phyloP scores from a whole-genome alignment of 208 protist species.

The Willaertia magna region DNA sequence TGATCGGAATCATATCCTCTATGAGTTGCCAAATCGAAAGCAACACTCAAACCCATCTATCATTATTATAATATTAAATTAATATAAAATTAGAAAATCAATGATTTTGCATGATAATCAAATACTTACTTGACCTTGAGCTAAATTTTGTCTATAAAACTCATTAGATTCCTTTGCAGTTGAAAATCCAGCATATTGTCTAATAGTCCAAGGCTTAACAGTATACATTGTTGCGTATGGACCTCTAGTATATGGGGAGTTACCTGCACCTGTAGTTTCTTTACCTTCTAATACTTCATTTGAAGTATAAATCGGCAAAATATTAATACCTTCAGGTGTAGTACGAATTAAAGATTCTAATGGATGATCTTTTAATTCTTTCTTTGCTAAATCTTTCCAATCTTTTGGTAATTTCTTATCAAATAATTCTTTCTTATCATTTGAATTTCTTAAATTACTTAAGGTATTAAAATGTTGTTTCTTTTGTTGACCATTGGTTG shows the following conservation, averaged over 20 bases:
- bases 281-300: background rate
- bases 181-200: constrained; percentile 81
- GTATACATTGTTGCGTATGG: constrained; percentile 88
- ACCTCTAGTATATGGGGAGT: constrained; percentile 77
- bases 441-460: background rate
- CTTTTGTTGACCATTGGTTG: no score
- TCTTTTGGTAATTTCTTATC: constrained; percentile 19
- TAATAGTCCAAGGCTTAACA: constrained; percentile 76
- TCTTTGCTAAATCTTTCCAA: constrained; percentile 56
- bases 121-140: constrained; percentile 73
- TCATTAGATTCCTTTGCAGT: constrained; percentile 87
- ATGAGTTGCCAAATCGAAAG: constrained; percentile 88
- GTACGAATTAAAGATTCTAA: constrained; percentile 32
- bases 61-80: no score
- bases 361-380: constrained; percentile 61
- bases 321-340: constrained; percentile 50
- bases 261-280: constrained; percentile 41
- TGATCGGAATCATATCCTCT: constrained; percentile 89
- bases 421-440: background rate
- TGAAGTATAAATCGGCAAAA: constrained; percentile 72
- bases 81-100: no score
- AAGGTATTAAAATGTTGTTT: no score
- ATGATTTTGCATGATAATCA: no score
- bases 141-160: constrained; percentile 76
- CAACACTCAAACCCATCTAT: constrained; percentile 81